A percentile compares a stretch with the other conserved stretches of the same genome.
Conservation (phyloP, 305 asterid species). For the Fraxinus greggii region DNA sequence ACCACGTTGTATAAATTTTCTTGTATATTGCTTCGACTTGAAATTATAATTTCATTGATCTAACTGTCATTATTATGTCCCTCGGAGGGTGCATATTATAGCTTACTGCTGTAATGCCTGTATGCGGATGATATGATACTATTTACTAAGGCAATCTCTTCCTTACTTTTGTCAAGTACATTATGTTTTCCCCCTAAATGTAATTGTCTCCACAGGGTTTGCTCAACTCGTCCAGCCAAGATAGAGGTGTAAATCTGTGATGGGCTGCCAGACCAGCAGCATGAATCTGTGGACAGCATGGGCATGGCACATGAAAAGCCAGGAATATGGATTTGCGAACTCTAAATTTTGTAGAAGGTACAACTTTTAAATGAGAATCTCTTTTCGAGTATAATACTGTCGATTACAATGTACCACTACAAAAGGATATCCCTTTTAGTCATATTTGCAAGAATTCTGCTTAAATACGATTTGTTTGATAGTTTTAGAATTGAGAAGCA, state of each 20-base stretch:
- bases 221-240: neutral
- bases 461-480: slow-evolving; percentile 33
- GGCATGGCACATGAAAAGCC: neutral
- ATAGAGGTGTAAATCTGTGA: neutral
- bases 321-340: no score
- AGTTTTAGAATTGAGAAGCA: slow-evolving; percentile 31
- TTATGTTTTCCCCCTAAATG: no score
- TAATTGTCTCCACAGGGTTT: neutral
- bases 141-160: neutral
- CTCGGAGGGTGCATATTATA: neutral
- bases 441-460: slow-evolving; percentile 46
- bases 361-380: neutral
- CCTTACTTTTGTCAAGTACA: neutral
- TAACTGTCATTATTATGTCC: neutral
- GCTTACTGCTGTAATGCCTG: no score
- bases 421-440: slow-evolving; percentile 25
- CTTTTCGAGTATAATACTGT: neutral
- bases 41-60: neutral
- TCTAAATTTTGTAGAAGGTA: no score
- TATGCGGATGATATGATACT: neutral
- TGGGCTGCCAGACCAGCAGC: neutral
- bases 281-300: neutral
- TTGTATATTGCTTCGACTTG: neutral
- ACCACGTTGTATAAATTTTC: neutral
- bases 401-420: neutral